Percentiles rank a stretch among this genome's conserved stretches.
phyloP scores from a whole-genome alignment of 1,284 basidiomycete species.

The Ganoderma leucocontextum region DNA sequence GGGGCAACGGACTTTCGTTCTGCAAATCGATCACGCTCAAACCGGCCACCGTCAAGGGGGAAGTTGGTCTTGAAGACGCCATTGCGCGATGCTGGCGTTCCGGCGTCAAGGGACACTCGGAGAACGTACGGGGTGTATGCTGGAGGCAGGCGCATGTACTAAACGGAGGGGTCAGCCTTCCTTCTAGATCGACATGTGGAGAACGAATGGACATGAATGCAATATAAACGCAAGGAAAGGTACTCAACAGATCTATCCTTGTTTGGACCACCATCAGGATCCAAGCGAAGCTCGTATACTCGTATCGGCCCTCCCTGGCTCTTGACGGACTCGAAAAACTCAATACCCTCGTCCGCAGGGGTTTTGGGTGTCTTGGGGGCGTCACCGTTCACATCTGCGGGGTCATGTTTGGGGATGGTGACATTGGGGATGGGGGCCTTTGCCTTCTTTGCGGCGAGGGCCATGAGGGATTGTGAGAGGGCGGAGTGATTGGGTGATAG shows the following conservation, averaged over 20 bases:
- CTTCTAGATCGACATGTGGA: background rate
- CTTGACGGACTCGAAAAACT: constrained; percentile 77
- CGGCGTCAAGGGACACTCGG: constrained; percentile 88
- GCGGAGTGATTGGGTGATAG: constrained; percentile 14
- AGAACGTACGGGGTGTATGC: constrained; percentile 90
- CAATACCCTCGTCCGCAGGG: constrained; percentile 90
- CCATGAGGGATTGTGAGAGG: constrained; percentile 22
- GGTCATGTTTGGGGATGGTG: constrained; percentile 36
- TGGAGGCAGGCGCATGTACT: constrained; percentile 96
- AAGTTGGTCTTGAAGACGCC: constrained; percentile 95
- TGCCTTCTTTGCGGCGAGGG: constrained; percentile 32
- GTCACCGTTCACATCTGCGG: constrained; percentile 15
- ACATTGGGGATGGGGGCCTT: constrained; percentile 34
- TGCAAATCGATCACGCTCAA: constrained; percentile 80
- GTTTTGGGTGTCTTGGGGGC: constrained; percentile 74
- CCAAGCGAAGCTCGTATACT: constrained; percentile 87
- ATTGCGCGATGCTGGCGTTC: constrained; percentile 87
- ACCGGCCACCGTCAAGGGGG: constrained; percentile 88
- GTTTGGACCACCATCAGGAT: constrained; percentile 89
- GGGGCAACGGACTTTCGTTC: constrained; percentile 72
- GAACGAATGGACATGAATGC: background rate
- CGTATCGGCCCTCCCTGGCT: constrained; percentile 64
- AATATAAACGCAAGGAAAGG: constrained; percentile 9
- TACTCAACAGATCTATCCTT: constrained; percentile 81
- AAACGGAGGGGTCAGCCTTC: constrained; percentile 22